Conservation (phyloP, 441 rosid genomes). For the Gossypium gossypioides region DNA sequence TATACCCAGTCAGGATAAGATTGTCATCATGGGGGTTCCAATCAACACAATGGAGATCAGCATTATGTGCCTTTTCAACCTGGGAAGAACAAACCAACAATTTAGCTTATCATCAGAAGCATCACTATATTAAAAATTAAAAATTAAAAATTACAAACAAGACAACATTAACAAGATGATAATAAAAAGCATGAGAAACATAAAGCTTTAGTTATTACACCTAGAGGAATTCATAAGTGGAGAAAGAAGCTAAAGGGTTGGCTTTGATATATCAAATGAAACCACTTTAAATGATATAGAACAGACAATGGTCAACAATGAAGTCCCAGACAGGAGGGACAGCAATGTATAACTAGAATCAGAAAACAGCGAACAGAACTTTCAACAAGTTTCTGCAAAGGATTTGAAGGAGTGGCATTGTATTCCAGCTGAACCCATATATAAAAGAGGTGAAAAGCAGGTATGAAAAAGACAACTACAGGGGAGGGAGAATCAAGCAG, state of each 20-base stretch:
- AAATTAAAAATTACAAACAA: not conserved
- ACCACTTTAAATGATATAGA: not conserved
- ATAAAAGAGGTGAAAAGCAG: not conserved
- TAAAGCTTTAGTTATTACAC: not conserved
- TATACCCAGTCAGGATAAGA: constrained; percentile 85
- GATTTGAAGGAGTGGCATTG: not conserved
- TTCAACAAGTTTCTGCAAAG: not conserved
- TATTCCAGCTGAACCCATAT: not conserved
- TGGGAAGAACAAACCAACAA: constrained; percentile 21
- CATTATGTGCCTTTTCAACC: constrained; percentile 94
- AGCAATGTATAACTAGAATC: not conserved
- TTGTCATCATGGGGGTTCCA: constrained; percentile 88
- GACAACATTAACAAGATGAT: not conserved
- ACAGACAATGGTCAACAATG: not conserved
- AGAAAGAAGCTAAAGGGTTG: not conserved
- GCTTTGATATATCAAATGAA: not conserved
- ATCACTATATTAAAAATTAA: no score
- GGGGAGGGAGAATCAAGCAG: not conserved
- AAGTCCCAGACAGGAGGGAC: not conserved
- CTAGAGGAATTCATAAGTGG: not conserved
- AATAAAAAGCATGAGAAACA: not conserved
- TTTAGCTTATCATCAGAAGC: not conserved
- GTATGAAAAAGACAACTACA: not conserved
- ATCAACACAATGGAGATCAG: constrained; percentile 95
- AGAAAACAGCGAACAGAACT: not conserved